Evolutionary conservation across 2,329 filamentous ascomycete species (phyloP), one percentile per base, ranked within the genome.

Genomic region (Plectosphaerella plurivora): DNA sequence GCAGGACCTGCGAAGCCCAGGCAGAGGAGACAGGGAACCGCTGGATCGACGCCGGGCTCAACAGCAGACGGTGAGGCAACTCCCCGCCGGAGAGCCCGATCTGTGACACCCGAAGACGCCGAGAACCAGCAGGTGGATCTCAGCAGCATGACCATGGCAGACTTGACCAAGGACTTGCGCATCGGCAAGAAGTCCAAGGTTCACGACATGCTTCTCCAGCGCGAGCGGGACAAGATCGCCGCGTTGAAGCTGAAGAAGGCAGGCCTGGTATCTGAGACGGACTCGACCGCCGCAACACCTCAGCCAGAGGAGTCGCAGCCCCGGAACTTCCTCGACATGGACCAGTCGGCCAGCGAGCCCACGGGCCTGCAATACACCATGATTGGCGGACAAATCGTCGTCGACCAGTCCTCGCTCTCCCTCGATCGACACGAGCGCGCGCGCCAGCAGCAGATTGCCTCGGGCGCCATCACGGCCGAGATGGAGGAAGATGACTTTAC

Each of bases 401-500:
- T 89, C 45, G 84, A 91, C 63, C 82, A 88, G 59, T 77, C 75
- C 47, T 87, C 87, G 1, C 75, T 88, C 15, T 75, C 81, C 39
- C 79, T 91, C 56, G 84, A 92, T 65, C 78, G 86, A 5, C 85
- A 89, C 63, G 84, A 84, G 28, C 75, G 79, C 44, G 84, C 81
- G 4, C 76, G 76, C 5, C 42, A 45, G 18, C 16, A 41, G n/a
- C 76, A 77, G 22, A 76, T 69, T 15, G 71, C 69, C 6, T 68
- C 64, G 28, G 70, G 76, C 46, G 74, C 78, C 37, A 77, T 79
- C 36, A 74, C 81, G 61, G 81, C 87, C 61, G 80, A 83, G 47
- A 77, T 88, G 28, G 88, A 91, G 60, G 88, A 93, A 65, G 86
- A 91, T 69, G 88, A 92, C 60, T 86, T 93, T 60, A 90, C 88